A percentile compares a stretch with the other conserved stretches of the same genome.
phyloP scores from a whole-genome alignment of 2,329 filamentous ascomycete species.

The Stachybotrys echinatus region DNA sequence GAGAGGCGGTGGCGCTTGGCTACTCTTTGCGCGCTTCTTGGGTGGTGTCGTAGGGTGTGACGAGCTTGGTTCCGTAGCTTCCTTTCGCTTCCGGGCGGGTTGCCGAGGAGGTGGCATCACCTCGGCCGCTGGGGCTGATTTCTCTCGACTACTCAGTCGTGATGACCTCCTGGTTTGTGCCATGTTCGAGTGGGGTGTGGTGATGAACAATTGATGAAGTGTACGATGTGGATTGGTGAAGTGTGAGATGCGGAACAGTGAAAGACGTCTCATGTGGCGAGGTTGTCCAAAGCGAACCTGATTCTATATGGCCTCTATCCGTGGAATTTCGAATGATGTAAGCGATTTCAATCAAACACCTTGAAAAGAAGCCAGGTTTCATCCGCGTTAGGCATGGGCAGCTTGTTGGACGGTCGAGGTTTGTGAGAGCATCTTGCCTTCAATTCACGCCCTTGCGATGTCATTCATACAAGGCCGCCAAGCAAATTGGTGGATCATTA shows the following conservation, averaged over 20 bases:
- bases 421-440: no score
- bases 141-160: slow-evolving; percentile 29
- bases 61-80: slow-evolving; percentile 13
- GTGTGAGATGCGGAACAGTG: not conserved
- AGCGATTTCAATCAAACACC: no score
- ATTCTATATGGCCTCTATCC: no score
- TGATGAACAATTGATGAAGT: not conserved
- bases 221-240: not conserved
- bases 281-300: no score
- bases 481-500: not conserved
- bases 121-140: slow-evolving; percentile 8
- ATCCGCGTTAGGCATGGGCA: no score
- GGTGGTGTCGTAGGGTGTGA: slow-evolving; percentile 21
- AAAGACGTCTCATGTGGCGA: not conserved
- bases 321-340: no score
- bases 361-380: no score
- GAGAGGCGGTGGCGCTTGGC: slow-evolving; percentile 25
- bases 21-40: slow-evolving; percentile 22
- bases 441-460: not conserved
- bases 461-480: not conserved
- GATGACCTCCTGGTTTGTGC: slow-evolving; percentile 32
- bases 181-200: slow-evolving; percentile 12
- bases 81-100: slow-evolving; percentile 29
- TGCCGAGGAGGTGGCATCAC: slow-evolving; percentile 13
- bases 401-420: not conserved